Base-by-base conservation (phyloP, 768 basidiomycete genomes). In the Suillus cothurnatus region DNA sequence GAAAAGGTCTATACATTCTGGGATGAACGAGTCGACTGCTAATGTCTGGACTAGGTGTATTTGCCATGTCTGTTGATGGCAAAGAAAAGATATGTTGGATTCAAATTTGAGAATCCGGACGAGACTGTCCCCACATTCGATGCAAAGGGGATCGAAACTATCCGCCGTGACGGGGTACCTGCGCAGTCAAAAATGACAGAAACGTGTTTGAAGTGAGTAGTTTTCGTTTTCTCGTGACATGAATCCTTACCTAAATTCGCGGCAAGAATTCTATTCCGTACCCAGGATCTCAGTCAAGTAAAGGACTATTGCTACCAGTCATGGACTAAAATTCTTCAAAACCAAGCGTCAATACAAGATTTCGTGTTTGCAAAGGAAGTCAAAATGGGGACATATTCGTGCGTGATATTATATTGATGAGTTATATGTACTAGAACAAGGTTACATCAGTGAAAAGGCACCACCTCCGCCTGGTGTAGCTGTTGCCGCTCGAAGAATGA, bases 31-130 rank as follows among this genome's bases (percentile, higher is more conserved):
- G 39, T 50, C 4, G 11, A 71, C 19, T 31, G n/a, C 39, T 59
- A 19, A 59, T 59, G 39, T 41, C 15, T 39, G 11, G 28, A 59
- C 17, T n/a, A 97, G 95, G 95, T 99, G 4, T 99, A 98, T 74
- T 83, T 95, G 52, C 95, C 95, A 3, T 96, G 93, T 70, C 88
- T 98, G 0, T 84, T 99, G n/a, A 86, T 97, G 84, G 94, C 97
- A 2, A 99, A 99, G 83, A 99, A 99, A 75, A 88, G 97, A 70
- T 99, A 99, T 70, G 97, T 99, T 26, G 97, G 97, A 1, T 97
- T 93, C 81, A 97, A 95, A 73, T 98, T 91, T 68, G 97, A 99
- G 76, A 84, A 79, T 61, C 85, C 90, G 0, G 92, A 95, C 68
- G 93, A 97, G 15, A 74, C 64, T 1, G 88, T 90, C 55, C 93